Percentiles rank a stretch among this genome's conserved stretches.
phyloP scores from a whole-genome alignment of 352 stramenopile species.

The Elongisporangium senticosum region DNA sequence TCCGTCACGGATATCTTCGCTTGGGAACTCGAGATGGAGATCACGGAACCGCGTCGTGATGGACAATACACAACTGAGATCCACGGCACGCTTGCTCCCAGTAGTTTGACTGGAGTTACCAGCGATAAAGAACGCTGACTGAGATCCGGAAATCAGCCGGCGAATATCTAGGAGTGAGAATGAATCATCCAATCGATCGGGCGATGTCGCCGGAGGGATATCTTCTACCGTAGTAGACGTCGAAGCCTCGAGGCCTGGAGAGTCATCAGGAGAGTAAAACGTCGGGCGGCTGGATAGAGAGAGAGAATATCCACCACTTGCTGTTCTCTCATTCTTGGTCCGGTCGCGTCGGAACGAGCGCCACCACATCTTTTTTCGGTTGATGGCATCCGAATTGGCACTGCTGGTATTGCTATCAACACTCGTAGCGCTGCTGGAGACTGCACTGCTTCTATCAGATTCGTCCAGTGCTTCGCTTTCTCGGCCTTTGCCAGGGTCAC shows the following conservation, averaged over 20 bases:
- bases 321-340: conserved; percentile 51
- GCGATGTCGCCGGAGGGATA: conserved; percentile 13
- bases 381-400: conserved; percentile 36
- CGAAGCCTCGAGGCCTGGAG: not conserved
- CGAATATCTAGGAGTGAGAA: conserved; percentile 58
- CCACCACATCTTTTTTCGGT: conserved; percentile 72
- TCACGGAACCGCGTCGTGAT: conserved; percentile 56
- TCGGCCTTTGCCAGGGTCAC: conserved; percentile 14
- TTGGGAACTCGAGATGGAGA: conserved; percentile 65
- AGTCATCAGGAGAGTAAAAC: conserved; percentile 7
- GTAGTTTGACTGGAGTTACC: conserved; percentile 34
- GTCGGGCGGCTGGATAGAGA: conserved; percentile 35
- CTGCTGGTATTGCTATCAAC: conserved; percentile 8
- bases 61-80: conserved; percentile 51
- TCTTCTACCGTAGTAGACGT: conserved; percentile 6
- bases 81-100: conserved; percentile 44
- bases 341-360: conserved; percentile 55
- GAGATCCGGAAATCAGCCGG: conserved; percentile 31
- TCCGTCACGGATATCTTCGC: conserved; percentile 56
- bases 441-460: conserved; percentile 14
- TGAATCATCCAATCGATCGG: conserved; percentile 47
- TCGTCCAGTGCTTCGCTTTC: conserved; percentile 21
- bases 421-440: conserved; percentile 13
- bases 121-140: conserved; percentile 52
- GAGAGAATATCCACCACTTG: conserved; percentile 56